Percentiles rank a stretch among this genome's conserved stretches.
phyloP scores from a whole-genome alignment of 2,329 filamentous ascomycete genomes.

The Pseudocercospora musae region DNA sequence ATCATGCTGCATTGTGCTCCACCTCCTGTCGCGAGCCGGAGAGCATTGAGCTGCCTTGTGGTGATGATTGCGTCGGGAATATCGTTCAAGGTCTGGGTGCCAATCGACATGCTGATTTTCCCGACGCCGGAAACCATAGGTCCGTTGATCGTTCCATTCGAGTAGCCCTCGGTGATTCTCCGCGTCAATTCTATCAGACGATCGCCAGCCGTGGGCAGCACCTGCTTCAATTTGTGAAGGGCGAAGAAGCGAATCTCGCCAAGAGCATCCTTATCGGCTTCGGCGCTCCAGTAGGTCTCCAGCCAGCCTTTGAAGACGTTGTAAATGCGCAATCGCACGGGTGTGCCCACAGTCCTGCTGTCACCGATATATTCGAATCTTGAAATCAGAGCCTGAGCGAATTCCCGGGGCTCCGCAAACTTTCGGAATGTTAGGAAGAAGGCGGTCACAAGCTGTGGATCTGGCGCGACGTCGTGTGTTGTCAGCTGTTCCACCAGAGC shows the following conservation, averaged over 20 bases:
- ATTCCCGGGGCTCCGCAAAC: constrained; percentile 76
- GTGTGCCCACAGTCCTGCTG: constrained; percentile 67
- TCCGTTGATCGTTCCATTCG: constrained; percentile 23
- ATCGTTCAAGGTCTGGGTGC: constrained; percentile 51
- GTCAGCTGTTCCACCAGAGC: constrained; percentile 94
- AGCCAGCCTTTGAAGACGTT: constrained; percentile 98
- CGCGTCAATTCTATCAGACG: constrained; percentile 76
- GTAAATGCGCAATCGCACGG: constrained; percentile 86
- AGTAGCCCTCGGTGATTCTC: constrained; percentile 67
- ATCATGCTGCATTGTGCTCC: constrained; percentile 69
- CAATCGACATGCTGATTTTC: constrained; percentile 75
- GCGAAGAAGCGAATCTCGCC: constrained; percentile 77
- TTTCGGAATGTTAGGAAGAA: constrained; percentile 96
- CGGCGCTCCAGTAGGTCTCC: constrained; percentile 88
- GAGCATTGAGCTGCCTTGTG: constrained; percentile 70
- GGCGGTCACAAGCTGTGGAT: constrained; percentile 85
- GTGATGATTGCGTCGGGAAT: constrained; percentile 67
- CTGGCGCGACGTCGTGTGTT: constrained; percentile 86
- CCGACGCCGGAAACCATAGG: constrained; percentile 78
- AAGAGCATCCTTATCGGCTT: constrained; percentile 74
- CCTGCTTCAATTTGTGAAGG: constrained; percentile 62
- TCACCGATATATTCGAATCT: constrained; percentile 90
- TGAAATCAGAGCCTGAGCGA: constrained; percentile 80
- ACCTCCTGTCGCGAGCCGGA: constrained; percentile 72
- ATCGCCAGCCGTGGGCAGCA: constrained; percentile 73